Evolutionary conservation across 164 flowering plant genomes (phyloP).

Genomic region (Aristolochia contorta): DNA sequence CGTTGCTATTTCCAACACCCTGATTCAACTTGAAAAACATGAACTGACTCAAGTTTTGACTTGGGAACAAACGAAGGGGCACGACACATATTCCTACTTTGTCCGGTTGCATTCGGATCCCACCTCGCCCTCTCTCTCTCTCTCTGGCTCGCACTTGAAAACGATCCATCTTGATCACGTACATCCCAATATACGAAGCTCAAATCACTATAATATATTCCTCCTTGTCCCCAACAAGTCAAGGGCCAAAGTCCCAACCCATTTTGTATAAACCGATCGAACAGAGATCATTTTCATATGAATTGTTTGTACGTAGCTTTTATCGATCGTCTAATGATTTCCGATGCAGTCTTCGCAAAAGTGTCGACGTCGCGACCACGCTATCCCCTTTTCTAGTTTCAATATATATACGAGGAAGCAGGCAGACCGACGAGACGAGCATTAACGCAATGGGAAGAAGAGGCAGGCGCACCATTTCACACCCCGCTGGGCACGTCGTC

Average conservation of each 20-base stretch:
- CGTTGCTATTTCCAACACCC: constrained; percentile 2
- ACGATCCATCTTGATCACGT: too few relatives aligned
- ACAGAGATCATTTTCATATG: constrained; percentile 2
- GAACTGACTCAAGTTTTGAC: constrained; percentile 5
- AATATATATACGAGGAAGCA: constrained; percentile 10
- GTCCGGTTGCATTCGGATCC: too few relatives aligned
- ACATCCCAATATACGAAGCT: too few relatives aligned
- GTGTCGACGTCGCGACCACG: constrained; percentile 83
- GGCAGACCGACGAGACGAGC: constrained; percentile 6
- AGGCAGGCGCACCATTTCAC: constrained; percentile 46
- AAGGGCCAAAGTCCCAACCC: too few relatives aligned
- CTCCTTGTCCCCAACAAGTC: background rate
- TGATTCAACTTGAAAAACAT: too few relatives aligned
- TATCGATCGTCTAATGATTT: background rate
- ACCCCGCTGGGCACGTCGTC: constrained; percentile 54
- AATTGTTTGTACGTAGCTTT: too few relatives aligned
- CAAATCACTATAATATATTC: too few relatives aligned
- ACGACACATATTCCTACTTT: constrained; percentile 44
- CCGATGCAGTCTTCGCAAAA: constrained; percentile 22
- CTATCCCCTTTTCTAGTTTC: constrained; percentile 30
- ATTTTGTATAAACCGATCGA: background rate
- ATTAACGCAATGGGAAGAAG: constrained; percentile 5
- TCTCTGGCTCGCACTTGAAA: too few relatives aligned
- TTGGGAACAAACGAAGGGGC: constrained; percentile 9
- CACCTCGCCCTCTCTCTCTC: too few relatives aligned